A percentile compares a stretch with the other conserved stretches of the same genome.
phyloP scores from a whole-genome alignment of 768 basidiomycete genomes.

The Tremella yokohamensis region DNA sequence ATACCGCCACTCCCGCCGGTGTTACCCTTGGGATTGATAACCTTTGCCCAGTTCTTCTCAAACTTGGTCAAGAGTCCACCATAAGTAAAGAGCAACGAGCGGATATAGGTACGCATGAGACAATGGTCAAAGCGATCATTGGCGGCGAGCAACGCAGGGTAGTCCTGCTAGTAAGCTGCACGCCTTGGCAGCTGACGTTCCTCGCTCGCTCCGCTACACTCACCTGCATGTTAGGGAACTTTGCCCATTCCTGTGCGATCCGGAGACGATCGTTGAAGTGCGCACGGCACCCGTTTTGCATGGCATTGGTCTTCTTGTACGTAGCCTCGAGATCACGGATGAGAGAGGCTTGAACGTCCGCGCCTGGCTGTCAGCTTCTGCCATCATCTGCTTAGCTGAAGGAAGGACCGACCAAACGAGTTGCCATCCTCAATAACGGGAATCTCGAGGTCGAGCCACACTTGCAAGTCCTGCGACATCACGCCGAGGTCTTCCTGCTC shows the following conservation, averaged over 20 bases:
- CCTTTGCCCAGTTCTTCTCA: conserved; percentile 42
- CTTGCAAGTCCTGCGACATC: conserved; percentile 28
- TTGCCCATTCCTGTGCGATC: conserved; percentile 32
- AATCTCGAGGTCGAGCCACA: conserved; percentile 43
- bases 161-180: conserved; percentile 3
- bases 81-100: conserved; percentile 27
- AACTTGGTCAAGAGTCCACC: conserved; percentile 33
- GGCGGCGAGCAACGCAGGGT: conserved; percentile 13
- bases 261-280: conserved; percentile 35
- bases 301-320: conserved; percentile 20
- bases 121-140: conserved; percentile 36
- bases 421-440: conserved; percentile 46
- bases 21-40: conserved; percentile 41
- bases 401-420: conserved; percentile 26
- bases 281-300: conserved; percentile 24
- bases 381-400: not conserved
- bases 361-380: conserved; percentile 21
- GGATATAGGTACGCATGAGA: conserved; percentile 27
- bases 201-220: not conserved
- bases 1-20: conserved; percentile 23
- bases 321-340: conserved; percentile 22
- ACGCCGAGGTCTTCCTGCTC: conserved; percentile 33
- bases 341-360: conserved; percentile 39
- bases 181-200: not conserved
- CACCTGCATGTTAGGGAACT: conserved; percentile 36